phyloP scores from a whole-genome alignment of 2,329 filamentous ascomycete genomes.

The Sporothrix curviconia region DNA sequence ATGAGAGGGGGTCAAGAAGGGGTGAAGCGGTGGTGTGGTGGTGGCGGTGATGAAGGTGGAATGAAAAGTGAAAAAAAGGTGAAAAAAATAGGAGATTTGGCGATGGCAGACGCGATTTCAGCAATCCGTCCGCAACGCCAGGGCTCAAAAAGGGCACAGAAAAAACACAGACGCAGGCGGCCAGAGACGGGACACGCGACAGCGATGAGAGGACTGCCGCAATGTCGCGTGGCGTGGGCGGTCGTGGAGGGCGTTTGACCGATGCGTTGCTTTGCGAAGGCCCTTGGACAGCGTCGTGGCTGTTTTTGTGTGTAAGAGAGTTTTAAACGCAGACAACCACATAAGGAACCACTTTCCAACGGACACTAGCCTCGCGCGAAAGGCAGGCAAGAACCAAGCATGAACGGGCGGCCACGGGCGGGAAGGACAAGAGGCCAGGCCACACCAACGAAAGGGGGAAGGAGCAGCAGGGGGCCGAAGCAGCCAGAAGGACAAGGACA shows the following conservation, averaged over 20 bases:
- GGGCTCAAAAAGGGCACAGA: no score
- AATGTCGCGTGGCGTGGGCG: no score
- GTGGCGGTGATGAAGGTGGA: not conserved
- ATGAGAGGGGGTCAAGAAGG: not conserved
- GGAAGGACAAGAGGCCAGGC: no score
- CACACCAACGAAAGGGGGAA: constrained; percentile 5
- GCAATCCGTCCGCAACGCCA: no score
- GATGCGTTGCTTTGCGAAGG: not conserved
- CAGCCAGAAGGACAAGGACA: not conserved
- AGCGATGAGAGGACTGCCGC: no score
- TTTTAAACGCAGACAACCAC: constrained; percentile 10
- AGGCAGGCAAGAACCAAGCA: no score
- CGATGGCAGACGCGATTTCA: not conserved
- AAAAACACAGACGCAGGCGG: no score
- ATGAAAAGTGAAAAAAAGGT: not conserved
- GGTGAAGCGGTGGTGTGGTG: not conserved
- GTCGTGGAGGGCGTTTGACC: not conserved
- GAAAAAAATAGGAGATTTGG: not conserved
- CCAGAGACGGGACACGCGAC: no score
- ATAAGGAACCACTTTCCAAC: no score
- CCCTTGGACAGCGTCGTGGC: constrained; percentile 9
- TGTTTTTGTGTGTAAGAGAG: constrained; percentile 18
- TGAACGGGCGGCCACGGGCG: no score
- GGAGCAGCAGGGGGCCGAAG: not conserved
- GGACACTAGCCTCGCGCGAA: no score